A percentile compares a stretch with the other conserved stretches of the same genome.
Evolutionary conservation across 1,139 yeast genomes (phyloP).

Genomic region (Zhuliangozyma parablackwelliae): DNA sequence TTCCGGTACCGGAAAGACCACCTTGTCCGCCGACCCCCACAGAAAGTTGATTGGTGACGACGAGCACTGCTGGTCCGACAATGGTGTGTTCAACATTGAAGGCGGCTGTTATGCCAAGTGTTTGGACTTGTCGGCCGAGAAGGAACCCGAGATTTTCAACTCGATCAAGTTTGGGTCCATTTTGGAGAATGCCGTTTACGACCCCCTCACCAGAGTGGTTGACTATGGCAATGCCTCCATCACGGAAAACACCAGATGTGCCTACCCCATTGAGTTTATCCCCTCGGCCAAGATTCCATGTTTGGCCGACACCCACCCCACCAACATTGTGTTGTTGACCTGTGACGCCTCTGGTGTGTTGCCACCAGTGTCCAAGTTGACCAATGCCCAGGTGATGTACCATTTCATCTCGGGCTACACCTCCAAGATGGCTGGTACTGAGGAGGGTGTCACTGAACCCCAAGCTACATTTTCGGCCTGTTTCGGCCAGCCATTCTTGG

Average conservation of each 20-base stretch:
- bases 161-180: slow-evolving; percentile 94
- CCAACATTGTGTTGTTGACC: slow-evolving; percentile 86
- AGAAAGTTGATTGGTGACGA: slow-evolving; percentile 96
- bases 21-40: slow-evolving; percentile 93
- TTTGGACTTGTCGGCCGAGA: slow-evolving; percentile 82
- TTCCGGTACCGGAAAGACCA: slow-evolving; percentile 98
- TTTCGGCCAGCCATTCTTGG: slow-evolving; percentile 98
- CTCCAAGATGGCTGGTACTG: slow-evolving; percentile 99
- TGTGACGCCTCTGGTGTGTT: slow-evolving; percentile 98
- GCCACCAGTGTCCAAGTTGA: slow-evolving; percentile 93
- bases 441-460: slow-evolving; percentile 98
- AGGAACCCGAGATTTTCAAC: slow-evolving; percentile 96
- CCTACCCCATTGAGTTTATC: slow-evolving; percentile 95
- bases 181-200: slow-evolving; percentile 89
- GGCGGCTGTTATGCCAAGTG: slow-evolving; percentile 99
- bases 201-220: slow-evolving; percentile 72
- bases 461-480: slow-evolving; percentile 98
- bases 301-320: slow-evolving; percentile 83
- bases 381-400: slow-evolving; percentile 97
- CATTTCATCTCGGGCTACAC: slow-evolving; percentile 98
- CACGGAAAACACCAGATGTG: slow-evolving; percentile 97
- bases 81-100: slow-evolving; percentile 98
- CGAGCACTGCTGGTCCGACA: slow-evolving; percentile 99
- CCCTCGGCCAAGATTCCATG: slow-evolving; percentile 97
- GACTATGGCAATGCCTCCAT: slow-evolving; percentile 79